A percentile compares a stretch with the other conserved stretches of the same genome.
Conservation (phyloP, 768 basidiomycete genomes). For the Hydnum rufescens region DNA sequence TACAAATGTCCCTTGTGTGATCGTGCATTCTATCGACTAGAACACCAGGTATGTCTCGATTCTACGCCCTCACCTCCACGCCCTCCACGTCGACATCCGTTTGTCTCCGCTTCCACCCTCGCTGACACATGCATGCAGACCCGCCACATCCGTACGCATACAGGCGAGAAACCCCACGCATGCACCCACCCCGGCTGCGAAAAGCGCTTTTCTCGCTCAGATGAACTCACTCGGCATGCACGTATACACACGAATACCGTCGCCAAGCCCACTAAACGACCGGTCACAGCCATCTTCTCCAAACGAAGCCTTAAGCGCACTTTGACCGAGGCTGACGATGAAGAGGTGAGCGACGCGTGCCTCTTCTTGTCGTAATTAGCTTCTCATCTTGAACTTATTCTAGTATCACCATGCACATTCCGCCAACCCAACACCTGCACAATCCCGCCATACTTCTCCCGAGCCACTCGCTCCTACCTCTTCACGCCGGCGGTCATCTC, state of each 20-base stretch:
- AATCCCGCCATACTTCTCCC: too few species aligned
- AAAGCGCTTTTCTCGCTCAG: slow-evolving; percentile 94
- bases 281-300: too few species aligned
- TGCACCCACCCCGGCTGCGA: slow-evolving; percentile 91
- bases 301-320: too few species aligned
- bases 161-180: slow-evolving; percentile 90
- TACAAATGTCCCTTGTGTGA: slow-evolving; percentile 97
- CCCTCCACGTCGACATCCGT: too few species aligned
- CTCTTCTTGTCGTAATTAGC: too few species aligned
- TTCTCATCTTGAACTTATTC: too few species aligned
- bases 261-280: not conserved
- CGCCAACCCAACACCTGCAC: too few species aligned
- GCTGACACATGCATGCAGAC: slow-evolving; percentile 37
- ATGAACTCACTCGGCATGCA: slow-evolving; percentile 91
- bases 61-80: not conserved
- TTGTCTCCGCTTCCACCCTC: not conserved
- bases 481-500: too few species aligned
- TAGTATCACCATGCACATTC: too few species aligned
- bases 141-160: slow-evolving; percentile 94
- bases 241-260: slow-evolving; percentile 45
- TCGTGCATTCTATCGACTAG: slow-evolving; percentile 86
- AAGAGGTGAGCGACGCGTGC: too few species aligned
- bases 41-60: slow-evolving; percentile 57
- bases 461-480: too few species aligned
- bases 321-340: too few species aligned